phyloP scores from a whole-genome alignment of 176 grass and related monocot genomes.

The Urochloa ruziziensis region DNA sequence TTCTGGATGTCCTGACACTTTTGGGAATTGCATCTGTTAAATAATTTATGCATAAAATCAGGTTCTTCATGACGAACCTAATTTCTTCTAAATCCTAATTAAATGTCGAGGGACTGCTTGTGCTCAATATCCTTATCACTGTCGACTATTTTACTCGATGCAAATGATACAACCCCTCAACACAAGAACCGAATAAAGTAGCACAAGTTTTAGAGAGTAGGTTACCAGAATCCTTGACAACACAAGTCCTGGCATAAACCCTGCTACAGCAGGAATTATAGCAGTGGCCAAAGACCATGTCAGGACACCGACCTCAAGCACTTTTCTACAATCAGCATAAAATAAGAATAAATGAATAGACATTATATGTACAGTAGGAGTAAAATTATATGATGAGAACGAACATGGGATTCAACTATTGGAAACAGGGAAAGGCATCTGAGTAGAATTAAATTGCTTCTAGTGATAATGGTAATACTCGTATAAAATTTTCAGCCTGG shows the following conservation, averaged over 20 bases:
- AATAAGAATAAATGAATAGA: conserved; percentile 1
- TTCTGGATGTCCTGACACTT: not conserved
- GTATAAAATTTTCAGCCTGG: not conserved
- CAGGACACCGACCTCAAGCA: conserved; percentile 79
- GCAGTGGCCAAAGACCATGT: conserved; percentile 86
- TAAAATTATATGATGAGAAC: conserved; percentile 10
- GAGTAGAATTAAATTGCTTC: not conserved
- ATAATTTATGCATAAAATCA: not conserved
- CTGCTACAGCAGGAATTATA: conserved; percentile 68
- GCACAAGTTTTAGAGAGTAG: not conserved
- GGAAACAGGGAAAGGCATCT: not conserved
- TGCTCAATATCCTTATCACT: not conserved
- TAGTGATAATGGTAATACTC: not conserved
- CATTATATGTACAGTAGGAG: conserved; percentile 1
- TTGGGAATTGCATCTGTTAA: not conserved
- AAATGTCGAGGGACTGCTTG: not conserved
- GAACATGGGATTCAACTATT: not conserved
- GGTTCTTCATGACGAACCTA: not conserved
- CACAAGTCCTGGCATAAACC: conserved; percentile 90
- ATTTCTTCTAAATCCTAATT: conserved; percentile 2
- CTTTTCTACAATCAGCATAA: conserved; percentile 67
- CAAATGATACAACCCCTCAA: not conserved
- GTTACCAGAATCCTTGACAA: conserved; percentile 90
- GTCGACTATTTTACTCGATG: not conserved
- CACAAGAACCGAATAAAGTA: conserved; percentile 7